These are phyloP conservation scores for Herpetomonas samuelpessoai DNA, from an alignment of 208 protist genomes.

Conservation along the genomic window DNA sequence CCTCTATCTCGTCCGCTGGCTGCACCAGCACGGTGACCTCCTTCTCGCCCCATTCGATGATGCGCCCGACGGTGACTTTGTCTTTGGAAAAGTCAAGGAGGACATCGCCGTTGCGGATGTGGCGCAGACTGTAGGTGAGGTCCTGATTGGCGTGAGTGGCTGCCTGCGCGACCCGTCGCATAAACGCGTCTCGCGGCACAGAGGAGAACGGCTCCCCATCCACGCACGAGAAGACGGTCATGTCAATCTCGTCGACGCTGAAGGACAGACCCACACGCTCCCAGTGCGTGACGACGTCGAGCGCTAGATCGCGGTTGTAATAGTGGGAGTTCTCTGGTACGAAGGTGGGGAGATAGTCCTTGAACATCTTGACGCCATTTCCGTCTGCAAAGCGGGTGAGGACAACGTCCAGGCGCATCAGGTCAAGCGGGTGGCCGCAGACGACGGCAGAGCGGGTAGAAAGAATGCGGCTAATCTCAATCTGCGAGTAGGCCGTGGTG, in stretches of 20 bases:
- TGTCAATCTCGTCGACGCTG: slow-evolving; percentile 29
- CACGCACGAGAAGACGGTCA: slow-evolving; percentile 71
- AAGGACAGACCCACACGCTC: slow-evolving; percentile 36
- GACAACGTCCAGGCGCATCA: slow-evolving; percentile 55
- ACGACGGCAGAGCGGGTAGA: slow-evolving; percentile 61
- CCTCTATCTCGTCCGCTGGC: slow-evolving; percentile 37
- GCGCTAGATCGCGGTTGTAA: slow-evolving; percentile 53
- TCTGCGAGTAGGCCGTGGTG: slow-evolving; percentile 40
- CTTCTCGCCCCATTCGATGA: slow-evolving; percentile 59
- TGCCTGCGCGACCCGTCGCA: slow-evolving; percentile 45
- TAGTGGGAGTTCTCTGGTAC: slow-evolving; percentile 64
- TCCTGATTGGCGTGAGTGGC: slow-evolving; percentile 55
- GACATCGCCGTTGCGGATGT: slow-evolving; percentile 56
- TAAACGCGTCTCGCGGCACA: slow-evolving; percentile 25
- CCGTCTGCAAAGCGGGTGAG: slow-evolving; percentile 52
- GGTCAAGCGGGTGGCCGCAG: slow-evolving; percentile 73
- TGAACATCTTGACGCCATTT: slow-evolving; percentile 68
- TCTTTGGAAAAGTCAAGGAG: slow-evolving; percentile 68
- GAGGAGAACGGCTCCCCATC: slow-evolving; percentile 48
- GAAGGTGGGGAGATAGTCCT: slow-evolving; percentile 56
- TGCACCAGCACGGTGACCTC: slow-evolving; percentile 50
- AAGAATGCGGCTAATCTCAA: slow-evolving; percentile 71
- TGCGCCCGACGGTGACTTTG: slow-evolving; percentile 39
- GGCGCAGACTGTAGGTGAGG: slow-evolving; percentile 59
- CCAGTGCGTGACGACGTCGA: slow-evolving; percentile 58